Evolutionary conservation across 108 stramenopile species (phyloP).

Genomic region (Mayamaea pseudoterrestris): DNA sequence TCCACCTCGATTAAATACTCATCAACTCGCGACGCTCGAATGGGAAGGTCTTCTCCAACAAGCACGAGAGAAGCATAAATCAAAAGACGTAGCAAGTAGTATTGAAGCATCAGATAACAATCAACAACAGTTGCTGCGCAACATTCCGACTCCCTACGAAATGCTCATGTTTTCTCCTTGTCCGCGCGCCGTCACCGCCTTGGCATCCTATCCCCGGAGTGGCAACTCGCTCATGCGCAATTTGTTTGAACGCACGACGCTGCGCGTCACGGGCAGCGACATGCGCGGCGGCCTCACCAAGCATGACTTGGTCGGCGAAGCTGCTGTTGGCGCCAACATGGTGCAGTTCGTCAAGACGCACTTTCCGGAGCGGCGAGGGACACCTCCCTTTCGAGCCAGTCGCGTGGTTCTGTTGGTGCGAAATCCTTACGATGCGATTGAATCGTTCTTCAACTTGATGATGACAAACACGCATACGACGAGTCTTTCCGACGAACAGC

Average conservation of each 20-base stretch:
- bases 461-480: conserved; percentile 91
- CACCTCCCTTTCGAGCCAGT: conserved; percentile 15
- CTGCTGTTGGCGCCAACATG: conserved; percentile 28
- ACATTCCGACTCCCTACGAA: neutral
- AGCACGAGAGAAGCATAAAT: neutral
- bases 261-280: conserved; percentile 87
- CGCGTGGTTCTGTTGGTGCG: conserved; percentile 75
- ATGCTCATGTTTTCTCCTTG: neutral
- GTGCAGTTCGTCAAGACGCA: conserved; percentile 71
- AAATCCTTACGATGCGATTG: conserved; percentile 97
- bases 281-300: conserved; percentile 72
- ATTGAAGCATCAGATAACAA: conserved; percentile 17
- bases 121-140: conserved; percentile 14
- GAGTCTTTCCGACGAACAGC: conserved; percentile 61
- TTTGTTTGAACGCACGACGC: conserved; percentile 64
- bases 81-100: conserved; percentile 4
- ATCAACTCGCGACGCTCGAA: neutral
- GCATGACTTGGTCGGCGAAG: conserved; percentile 75
- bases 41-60: neutral
- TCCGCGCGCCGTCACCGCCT: conserved; percentile 18
- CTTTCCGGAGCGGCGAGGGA: conserved; percentile 89
- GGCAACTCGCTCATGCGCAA: conserved; percentile 81
- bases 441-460: conserved; percentile 87
- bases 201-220: conserved; percentile 83
- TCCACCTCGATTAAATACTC: neutral